Conservation (phyloP, 495 filamentous ascomycete species). For the Penicillium subrubescens region DNA sequence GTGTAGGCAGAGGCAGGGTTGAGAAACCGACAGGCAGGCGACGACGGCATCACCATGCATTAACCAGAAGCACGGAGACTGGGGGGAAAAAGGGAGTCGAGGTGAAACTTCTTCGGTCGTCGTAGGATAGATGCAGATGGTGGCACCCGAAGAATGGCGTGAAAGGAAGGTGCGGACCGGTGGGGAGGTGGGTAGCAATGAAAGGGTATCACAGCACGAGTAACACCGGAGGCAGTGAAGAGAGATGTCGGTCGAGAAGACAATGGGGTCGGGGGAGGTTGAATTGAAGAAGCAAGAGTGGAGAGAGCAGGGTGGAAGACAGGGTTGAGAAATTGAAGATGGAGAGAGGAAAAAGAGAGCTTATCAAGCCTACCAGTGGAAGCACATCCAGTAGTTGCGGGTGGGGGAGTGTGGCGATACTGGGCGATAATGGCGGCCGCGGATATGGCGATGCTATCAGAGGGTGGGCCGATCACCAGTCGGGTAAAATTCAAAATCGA, state of each 20-base stretch:
- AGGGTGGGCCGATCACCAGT: slow-evolving; percentile 13
- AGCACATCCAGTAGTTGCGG: slow-evolving; percentile 11
- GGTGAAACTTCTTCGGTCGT: slow-evolving; percentile 1
- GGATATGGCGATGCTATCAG: slow-evolving; percentile 5
- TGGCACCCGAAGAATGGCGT: slow-evolving; percentile 18
- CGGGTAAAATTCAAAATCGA: slow-evolving; percentile 7
- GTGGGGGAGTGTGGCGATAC: slow-evolving; percentile 10
- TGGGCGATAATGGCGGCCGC: slow-evolving; percentile 7
- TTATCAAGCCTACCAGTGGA: slow-evolving; percentile 25
- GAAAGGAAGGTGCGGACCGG: slow-evolving; percentile 27
- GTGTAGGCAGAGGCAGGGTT: background rate
- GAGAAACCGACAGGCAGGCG: slow-evolving; percentile 16
- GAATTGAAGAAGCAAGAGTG: slow-evolving; percentile 14
- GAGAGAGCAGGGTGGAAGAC: slow-evolving; percentile 18
- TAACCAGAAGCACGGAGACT: slow-evolving; percentile 21
- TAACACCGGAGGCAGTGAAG: slow-evolving; percentile 26
- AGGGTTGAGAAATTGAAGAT: slow-evolving; percentile 2
- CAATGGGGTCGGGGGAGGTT: slow-evolving; percentile 8
- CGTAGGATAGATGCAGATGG: slow-evolving; percentile 23
- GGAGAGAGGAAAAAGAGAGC: slow-evolving; percentile 6
- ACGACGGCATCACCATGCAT: slow-evolving; percentile 22
- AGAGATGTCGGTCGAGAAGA: slow-evolving; percentile 14
- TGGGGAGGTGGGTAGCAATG: slow-evolving; percentile 9
- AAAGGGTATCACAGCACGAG: slow-evolving; percentile 29
- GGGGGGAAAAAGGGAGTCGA: slow-evolving; percentile 2